These are phyloP conservation scores for Starmerella bacillaris DNA, from an alignment of 805 yeast genomes.

Conservation along the genomic window DNA sequence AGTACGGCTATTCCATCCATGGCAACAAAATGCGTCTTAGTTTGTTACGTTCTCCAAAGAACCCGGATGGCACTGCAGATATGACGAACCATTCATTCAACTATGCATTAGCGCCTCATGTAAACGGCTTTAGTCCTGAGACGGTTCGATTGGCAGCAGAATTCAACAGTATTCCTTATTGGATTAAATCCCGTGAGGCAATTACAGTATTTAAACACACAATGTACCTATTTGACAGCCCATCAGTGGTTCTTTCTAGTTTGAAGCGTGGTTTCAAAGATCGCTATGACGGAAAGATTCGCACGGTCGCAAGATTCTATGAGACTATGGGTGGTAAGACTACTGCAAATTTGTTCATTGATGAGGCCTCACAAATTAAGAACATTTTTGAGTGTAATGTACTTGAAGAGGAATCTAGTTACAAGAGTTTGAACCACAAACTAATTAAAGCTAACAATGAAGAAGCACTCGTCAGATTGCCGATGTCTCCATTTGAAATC, in stretches of 20 bases:
- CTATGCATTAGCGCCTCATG: constrained; percentile 73
- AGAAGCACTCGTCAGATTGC: no score
- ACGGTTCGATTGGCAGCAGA: constrained; percentile 46
- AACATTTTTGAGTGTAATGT: constrained; percentile 34
- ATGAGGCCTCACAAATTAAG: constrained; percentile 32
- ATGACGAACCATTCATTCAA: constrained; percentile 74
- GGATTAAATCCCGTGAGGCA: no score
- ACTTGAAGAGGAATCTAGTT: no score
- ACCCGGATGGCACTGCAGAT: constrained; percentile 88
- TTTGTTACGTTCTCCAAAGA: constrained; percentile 74
- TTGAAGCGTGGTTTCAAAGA: constrained; percentile 84
- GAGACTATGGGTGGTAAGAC: constrained; percentile 76
- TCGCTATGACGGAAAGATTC: constrained; percentile 29
- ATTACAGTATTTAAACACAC: no score
- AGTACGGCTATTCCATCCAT: constrained; percentile 83
- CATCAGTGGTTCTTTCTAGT: constrained; percentile 46
- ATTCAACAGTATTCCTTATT: neutral
- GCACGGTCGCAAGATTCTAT: constrained; percentile 55
- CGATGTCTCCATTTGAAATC: no score
- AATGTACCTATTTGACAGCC: no score
- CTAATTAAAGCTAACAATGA: no score
- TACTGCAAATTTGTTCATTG: constrained; percentile 28
- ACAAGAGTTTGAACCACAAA: no score
- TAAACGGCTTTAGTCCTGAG: constrained; percentile 42
- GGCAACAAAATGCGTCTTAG: constrained; percentile 85